These are phyloP conservation scores for Themeda triandra DNA, from an alignment of 176 grass and related monocot species.

Conservation along the genomic window DNA sequence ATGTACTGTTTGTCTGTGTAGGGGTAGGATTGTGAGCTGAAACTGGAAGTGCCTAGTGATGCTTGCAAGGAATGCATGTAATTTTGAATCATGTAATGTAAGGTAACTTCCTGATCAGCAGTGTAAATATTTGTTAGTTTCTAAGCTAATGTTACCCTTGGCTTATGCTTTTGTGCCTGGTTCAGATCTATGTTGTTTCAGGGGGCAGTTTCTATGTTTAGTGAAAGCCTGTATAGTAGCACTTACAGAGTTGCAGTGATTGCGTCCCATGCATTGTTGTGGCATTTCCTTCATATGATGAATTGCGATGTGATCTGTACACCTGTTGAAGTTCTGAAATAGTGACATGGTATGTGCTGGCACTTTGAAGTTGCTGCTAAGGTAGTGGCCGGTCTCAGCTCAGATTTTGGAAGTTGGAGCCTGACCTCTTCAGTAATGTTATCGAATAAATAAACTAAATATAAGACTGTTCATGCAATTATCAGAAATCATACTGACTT, in stretches of 20 bases:
- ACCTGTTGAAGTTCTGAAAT: neutral
- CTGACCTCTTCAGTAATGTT: neutral
- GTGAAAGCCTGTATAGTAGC: neutral
- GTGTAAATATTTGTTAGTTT: neutral
- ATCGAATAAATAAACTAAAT: neutral
- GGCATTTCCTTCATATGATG: neutral
- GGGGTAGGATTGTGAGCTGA: neutral
- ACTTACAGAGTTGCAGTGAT: neutral
- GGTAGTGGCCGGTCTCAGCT: neutral
- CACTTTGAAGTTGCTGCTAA: neutral
- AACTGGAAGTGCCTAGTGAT: neutral
- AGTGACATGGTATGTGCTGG: neutral
- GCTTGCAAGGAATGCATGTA: neutral
- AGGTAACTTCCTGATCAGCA: neutral
- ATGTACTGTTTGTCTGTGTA: neutral
- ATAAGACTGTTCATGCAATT: neutral
- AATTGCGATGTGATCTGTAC: neutral
- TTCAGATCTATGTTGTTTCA: neutral
- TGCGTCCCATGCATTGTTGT: neutral
- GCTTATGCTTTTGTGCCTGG: neutral
- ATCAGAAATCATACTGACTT: neutral
- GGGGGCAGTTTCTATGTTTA: neutral
- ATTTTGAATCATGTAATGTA: neutral
- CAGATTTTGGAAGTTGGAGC: neutral
- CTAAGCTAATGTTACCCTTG: neutral